A percentile compares a stretch with the other conserved stretches of the same genome.
phyloP scores from a whole-genome alignment of 768 basidiomycete species.

The Gelatoporia subvermispora region DNA sequence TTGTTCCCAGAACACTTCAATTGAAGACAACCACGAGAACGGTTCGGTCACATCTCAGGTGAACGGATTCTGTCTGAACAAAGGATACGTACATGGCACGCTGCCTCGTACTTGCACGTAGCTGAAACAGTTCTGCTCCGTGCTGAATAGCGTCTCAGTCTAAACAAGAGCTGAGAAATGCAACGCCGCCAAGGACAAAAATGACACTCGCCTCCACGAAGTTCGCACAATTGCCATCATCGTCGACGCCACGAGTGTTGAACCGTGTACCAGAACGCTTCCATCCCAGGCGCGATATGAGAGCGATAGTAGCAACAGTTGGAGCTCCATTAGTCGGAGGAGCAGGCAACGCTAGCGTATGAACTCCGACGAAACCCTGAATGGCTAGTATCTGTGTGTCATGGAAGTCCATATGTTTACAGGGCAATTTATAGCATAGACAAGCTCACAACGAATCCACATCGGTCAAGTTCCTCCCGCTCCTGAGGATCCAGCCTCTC shows the following conservation, averaged over 20 bases:
- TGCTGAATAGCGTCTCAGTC: slow-evolving; percentile 90
- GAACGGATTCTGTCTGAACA: not conserved
- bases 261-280: slow-evolving; percentile 96
- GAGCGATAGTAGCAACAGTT: slow-evolving; percentile 64
- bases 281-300: slow-evolving; percentile 89
- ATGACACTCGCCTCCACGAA: slow-evolving; percentile 77
- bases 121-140: slow-evolving; percentile 83
- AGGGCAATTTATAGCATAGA: not conserved
- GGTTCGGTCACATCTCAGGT: not conserved
- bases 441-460: slow-evolving; percentile 74
- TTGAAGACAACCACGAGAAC: slow-evolving; percentile 2
- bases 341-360: slow-evolving; percentile 70
- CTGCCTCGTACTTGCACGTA: slow-evolving; percentile 94
- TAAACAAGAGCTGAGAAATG: slow-evolving; percentile 27
- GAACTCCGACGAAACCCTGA: slow-evolving; percentile 90
- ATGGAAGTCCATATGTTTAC: not conserved
- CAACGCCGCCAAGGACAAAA: slow-evolving; percentile 4
- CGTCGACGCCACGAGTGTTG: slow-evolving; percentile 94
- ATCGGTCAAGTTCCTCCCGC: slow-evolving; percentile 69
- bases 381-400: slow-evolving; percentile 70
- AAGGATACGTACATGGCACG: slow-evolving; percentile 74
- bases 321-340: slow-evolving; percentile 73
- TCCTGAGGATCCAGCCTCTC: slow-evolving; percentile 68
- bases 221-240: slow-evolving; percentile 91
- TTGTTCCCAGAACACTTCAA: slow-evolving; percentile 96